Conservation (phyloP, 768 basidiomycete species). For the Boletus rubropictus region DNA sequence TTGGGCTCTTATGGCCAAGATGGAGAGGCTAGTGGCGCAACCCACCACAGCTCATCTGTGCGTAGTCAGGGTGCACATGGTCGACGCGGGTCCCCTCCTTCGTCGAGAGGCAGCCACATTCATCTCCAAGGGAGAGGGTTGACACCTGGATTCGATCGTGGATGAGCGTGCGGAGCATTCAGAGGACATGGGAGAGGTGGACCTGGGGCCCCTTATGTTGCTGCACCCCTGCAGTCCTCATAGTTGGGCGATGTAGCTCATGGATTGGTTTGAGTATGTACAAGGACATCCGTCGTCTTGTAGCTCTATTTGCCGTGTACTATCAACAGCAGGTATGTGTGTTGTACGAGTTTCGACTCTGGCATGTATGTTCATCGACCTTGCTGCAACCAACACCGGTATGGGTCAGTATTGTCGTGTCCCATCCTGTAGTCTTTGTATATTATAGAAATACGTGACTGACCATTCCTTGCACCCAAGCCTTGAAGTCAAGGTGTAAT, state of each 20-base stretch:
- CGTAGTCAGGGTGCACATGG: constrained; percentile 27
- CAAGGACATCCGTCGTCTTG: background rate
- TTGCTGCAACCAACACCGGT: too few relatives aligned
- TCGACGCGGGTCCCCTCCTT: constrained; percentile 25
- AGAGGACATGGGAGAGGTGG: constrained; percentile 32
- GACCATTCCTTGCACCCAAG: too few relatives aligned
- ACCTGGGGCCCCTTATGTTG: background rate
- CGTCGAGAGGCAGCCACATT: constrained; percentile 20
- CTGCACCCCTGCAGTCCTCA: constrained; percentile 2
- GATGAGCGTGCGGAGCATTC: constrained; percentile 26
- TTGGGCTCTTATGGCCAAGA: background rate
- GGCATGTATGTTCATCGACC: too few relatives aligned
- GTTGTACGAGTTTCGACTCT: background rate
- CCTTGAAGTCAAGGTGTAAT: too few relatives aligned
- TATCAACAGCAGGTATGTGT: background rate
- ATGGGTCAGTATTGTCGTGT: too few relatives aligned
- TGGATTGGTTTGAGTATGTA: background rate
- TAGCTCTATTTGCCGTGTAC: constrained; percentile 2
- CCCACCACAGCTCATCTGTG: constrained; percentile 10
- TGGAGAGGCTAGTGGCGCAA: constrained; percentile 2
- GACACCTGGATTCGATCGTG: constrained; percentile 25
- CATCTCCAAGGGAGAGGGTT: constrained; percentile 32
- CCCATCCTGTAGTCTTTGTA: too few relatives aligned
- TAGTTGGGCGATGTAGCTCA: background rate
- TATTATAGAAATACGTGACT: too few relatives aligned